A percentile compares a stretch with the other conserved stretches of the same genome.
Evolutionary conservation across 2,329 filamentous ascomycete genomes (phyloP).

Genomic region (Thelonectria blattea): DNA sequence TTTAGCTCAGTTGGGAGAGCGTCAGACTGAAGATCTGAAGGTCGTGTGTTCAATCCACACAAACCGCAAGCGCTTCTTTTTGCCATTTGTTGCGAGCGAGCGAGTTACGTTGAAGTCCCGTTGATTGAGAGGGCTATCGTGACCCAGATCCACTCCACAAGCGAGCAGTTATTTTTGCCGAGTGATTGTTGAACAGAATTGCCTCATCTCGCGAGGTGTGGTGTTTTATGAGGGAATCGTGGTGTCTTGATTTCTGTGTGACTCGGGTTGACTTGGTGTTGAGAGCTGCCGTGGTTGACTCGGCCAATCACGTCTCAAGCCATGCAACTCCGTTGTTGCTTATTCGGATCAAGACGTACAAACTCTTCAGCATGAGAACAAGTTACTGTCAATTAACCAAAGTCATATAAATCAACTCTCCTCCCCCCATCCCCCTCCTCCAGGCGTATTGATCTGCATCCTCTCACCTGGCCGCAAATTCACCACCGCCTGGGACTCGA

Average conservation of each 20-base stretch:
- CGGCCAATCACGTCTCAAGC: too few relatives aligned
- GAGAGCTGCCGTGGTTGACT: too few relatives aligned
- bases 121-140: not conserved
- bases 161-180: not conserved
- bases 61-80: slow-evolving; percentile 14
- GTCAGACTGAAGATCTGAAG: slow-evolving; percentile 22
- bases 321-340: too few relatives aligned
- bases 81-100: not conserved
- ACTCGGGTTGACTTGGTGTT: too few relatives aligned
- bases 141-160: not conserved
- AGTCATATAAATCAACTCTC: not conserved
- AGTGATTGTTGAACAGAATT: not conserved
- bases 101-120: not conserved
- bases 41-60: slow-evolving; percentile 20
- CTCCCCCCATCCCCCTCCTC: slow-evolving; percentile 40
- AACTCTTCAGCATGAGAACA: too few relatives aligned
- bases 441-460: slow-evolving; percentile 45
- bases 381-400: too few relatives aligned
- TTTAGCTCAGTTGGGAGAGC: slow-evolving; percentile 22
- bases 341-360: too few relatives aligned
- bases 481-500: slow-evolving; percentile 43
- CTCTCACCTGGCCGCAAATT: slow-evolving; percentile 42
- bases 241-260: too few relatives aligned
- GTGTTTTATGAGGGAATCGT: not conserved
- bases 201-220: not conserved